phyloP scores from a whole-genome alignment of 1,284 basidiomycete genomes.

The Cystobasidium sp. region DNA sequence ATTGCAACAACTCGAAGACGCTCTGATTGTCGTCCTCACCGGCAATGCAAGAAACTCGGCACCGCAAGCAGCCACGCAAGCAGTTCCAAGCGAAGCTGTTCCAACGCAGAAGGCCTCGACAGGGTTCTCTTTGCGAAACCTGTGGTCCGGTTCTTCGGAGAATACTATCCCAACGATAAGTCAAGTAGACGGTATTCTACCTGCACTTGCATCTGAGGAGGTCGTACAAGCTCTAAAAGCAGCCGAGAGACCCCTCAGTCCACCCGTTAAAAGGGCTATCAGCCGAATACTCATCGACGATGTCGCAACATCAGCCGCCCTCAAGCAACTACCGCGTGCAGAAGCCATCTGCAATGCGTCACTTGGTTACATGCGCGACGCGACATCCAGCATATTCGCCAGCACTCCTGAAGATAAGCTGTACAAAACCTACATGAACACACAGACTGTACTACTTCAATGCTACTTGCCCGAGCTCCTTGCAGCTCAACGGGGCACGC shows the following conservation, averaged over 20 bases:
- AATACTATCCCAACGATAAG: no score
- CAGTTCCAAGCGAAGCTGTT: no score
- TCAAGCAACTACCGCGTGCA: constrained; percentile 11
- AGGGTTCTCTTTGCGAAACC: no score
- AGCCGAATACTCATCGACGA: constrained; percentile 11
- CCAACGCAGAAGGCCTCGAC: no score
- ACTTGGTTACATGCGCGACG: not conserved
- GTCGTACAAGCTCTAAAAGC: not conserved
- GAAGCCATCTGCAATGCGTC: constrained; percentile 17
- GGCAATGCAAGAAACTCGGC: not conserved
- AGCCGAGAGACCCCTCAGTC: not conserved
- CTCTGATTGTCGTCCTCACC: not conserved
- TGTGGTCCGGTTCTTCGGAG: no score
- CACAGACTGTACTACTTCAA: not conserved
- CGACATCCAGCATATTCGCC: not conserved
- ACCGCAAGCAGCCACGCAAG: no score
- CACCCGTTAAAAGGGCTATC: not conserved
- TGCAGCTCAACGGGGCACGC: not conserved
- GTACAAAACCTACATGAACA: constrained; percentile 1
- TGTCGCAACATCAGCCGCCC: not conserved
- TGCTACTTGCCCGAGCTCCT: constrained; percentile 10
- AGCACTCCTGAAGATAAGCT: not conserved
- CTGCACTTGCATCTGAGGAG: not conserved
- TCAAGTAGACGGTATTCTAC: not conserved
- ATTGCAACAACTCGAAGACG: not conserved